Base-by-base conservation (phyloP, 495 filamentous ascomycete species). In the Evernia prunastri region DNA sequence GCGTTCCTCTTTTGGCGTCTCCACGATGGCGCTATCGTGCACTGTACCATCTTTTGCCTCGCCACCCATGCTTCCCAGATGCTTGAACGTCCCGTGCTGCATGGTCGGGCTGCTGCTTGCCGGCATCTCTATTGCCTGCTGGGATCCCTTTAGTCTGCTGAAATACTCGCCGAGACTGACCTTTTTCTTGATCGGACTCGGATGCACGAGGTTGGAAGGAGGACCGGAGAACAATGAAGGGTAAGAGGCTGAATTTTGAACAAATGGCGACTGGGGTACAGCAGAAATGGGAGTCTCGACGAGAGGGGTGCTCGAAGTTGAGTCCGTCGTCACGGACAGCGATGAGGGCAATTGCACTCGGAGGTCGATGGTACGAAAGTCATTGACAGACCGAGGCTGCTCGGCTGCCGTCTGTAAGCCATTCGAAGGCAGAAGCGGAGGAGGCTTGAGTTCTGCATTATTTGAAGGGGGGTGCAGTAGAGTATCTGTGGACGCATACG, bases 91-190 rank as follows among this genome's bases (percentile, higher is more conserved):
- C 27, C 58, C 57, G 5, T 60, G 58, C n/a, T 51, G 39, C 39
- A 67, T 37, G 33, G 49, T 61, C 37, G 63, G 67, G 58, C 65
- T 71, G 51, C 31, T 63, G 49, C 51, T 54, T 23, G 56, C 35
- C 36, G 37, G 47, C 49, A 67, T 69, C 47, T 68, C 68, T 25
- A 60, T 42, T n/a, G 58, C 60, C 1, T 68, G 63, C 27, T 61
- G 64, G 20, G 72, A 63, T 60, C 74, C 65, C 31, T 64, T 81
- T 59, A 74, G 74, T 63, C 80, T 75, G 59, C 76, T 85, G 29
- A 84, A 76, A 68, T 88, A 89, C 66, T 87, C 86, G 61, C 85
- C 85, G n/a, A 89, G 72, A 68, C 84, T 88, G 63, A 88, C 74
- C 66, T 85, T 84, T 71, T 88, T 89, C 76, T 84, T 83, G 39